Conservation (phyloP, 169 alveolate genomes). For the Amoebophrya sp. region DNA sequence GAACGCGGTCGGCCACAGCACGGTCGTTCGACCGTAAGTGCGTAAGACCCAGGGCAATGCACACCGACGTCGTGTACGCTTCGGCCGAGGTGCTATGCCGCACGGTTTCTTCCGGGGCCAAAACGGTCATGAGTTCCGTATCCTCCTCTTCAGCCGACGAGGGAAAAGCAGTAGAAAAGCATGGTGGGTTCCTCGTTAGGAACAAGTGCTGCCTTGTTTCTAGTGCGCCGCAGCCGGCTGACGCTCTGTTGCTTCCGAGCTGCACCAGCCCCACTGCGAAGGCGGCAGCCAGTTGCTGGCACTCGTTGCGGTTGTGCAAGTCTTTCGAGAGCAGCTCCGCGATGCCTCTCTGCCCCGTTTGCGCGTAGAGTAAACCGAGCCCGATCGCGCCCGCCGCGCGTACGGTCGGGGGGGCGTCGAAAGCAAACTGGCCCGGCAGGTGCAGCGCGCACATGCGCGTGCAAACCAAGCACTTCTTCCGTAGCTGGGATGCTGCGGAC, state of each 20-base stretch:
- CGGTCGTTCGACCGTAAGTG: not conserved
- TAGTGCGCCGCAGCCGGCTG: not conserved
- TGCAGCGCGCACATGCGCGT: constrained; percentile 21
- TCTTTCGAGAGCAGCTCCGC: not conserved
- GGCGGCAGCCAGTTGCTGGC: constrained; percentile 2
- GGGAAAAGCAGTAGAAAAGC: not conserved
- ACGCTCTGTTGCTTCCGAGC: not conserved
- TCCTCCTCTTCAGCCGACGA: not conserved
- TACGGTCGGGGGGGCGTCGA: not conserved
- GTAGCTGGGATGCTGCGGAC: not conserved
- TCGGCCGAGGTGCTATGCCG: not conserved
- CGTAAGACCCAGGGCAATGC: not conserved
- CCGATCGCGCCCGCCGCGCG: not conserved
- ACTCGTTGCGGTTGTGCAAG: not conserved
- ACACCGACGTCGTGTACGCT: not conserved
- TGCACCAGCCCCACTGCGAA: not conserved
- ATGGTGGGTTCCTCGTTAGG: too few relatives aligned
- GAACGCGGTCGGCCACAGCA: not conserved
- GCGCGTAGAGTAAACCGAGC: not conserved
- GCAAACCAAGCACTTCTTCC: not conserved
- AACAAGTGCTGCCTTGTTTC: too few relatives aligned
- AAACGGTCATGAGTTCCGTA: not conserved
- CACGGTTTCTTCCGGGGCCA: not conserved
- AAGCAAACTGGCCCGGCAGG: not conserved
- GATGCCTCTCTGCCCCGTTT: not conserved